phyloP scores from a whole-genome alignment of 495 filamentous ascomycete genomes.

The Hyaloscypha hepaticicola region DNA sequence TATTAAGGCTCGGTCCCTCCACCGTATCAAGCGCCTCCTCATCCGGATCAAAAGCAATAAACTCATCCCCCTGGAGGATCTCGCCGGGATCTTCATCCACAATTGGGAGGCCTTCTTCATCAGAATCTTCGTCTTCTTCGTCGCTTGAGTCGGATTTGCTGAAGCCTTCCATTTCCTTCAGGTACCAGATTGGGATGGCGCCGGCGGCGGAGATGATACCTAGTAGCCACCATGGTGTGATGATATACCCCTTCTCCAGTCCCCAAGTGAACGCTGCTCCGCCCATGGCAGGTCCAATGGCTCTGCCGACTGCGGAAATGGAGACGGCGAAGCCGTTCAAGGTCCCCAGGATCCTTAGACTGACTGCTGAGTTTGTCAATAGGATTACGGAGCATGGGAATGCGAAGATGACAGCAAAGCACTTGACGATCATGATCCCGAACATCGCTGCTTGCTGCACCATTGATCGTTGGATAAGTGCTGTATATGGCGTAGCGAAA shows the following conservation, averaged over 20 bases:
- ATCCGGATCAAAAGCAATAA: conserved; percentile 21
- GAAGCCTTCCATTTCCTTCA: conserved; percentile 76
- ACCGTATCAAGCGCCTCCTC: conserved; percentile 30
- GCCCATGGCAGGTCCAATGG: conserved; percentile 67
- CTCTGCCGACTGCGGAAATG: conserved; percentile 74
- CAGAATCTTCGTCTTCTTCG: conserved; percentile 41
- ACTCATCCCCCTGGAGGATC: conserved; percentile 28
- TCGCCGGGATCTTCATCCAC: conserved; percentile 34
- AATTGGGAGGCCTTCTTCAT: conserved; percentile 17
- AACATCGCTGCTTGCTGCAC: conserved; percentile 45
- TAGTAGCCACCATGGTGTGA: conserved; percentile 79
- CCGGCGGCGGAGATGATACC: conserved; percentile 57
- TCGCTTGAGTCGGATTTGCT: conserved; percentile 34
- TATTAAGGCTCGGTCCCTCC: conserved; percentile 20
- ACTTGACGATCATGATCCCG: conserved; percentile 64
- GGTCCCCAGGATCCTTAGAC: conserved; percentile 75
- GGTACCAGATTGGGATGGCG: conserved; percentile 64
- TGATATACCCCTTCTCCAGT: conserved; percentile 65
- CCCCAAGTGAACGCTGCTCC: conserved; percentile 70
- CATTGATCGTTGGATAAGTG: conserved; percentile 48
- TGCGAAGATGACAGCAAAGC: conserved; percentile 69
- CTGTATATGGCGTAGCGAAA: conserved; percentile 70
- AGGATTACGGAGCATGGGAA: conserved; percentile 90
- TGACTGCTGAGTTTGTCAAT: conserved; percentile 80
- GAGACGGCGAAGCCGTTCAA: conserved; percentile 86